These are phyloP conservation scores for Fomitopsis serialis DNA, from an alignment of 768 basidiomycete species.

Conservation along the genomic window DNA sequence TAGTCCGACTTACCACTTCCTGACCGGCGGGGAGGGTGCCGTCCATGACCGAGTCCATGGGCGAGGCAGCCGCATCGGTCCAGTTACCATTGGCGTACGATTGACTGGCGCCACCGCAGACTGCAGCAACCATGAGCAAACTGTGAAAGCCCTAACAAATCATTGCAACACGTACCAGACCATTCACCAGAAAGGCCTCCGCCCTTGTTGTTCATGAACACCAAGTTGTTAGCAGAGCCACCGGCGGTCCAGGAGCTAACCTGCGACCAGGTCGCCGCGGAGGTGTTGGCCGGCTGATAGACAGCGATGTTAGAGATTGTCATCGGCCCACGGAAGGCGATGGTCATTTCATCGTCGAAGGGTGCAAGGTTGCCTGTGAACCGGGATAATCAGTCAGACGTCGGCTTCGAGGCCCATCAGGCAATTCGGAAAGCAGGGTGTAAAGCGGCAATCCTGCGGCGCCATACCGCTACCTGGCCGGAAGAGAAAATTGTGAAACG, in stretches of 20 bases:
- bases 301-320: conserved; percentile 23
- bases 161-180: conserved; percentile 17
- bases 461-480: too few relatives aligned
- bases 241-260: conserved; percentile 20
- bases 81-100: conserved; percentile 23
- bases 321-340: conserved; percentile 23
- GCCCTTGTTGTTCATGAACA: conserved; percentile 28
- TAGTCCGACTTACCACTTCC: background rate
- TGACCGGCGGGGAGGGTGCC: conserved; percentile 4
- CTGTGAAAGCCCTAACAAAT: background rate
- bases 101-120: conserved; percentile 24
- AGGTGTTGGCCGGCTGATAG: conserved; percentile 21
- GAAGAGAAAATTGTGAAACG: too few relatives aligned
- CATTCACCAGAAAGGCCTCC: conserved; percentile 20
- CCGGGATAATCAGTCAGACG: background rate
- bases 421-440: too few relatives aligned
- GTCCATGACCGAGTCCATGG: conserved; percentile 15
- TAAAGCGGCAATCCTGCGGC: too few relatives aligned
- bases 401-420: too few relatives aligned
- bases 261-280: conserved; percentile 19
- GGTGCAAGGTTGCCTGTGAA: conserved; percentile 22
- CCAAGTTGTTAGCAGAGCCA: conserved; percentile 17
- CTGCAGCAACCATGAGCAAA: conserved; percentile 7
- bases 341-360: conserved; percentile 24
- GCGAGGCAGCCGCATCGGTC: conserved; percentile 15